Conservation (phyloP, 1,139 yeast genomes). For the Geotrichum reessii region DNA sequence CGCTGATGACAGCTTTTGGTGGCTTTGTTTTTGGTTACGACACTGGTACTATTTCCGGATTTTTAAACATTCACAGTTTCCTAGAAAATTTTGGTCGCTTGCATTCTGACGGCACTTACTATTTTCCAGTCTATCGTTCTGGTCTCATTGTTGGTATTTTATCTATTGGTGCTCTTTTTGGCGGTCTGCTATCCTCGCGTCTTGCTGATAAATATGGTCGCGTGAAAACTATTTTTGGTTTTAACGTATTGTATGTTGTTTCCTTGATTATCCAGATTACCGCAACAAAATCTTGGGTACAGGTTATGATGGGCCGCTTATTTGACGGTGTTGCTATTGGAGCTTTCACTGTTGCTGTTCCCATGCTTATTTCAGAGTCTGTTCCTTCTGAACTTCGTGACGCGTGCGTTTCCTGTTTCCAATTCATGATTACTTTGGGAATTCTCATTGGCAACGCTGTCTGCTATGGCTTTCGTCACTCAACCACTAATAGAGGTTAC, state of each 20-base stretch:
- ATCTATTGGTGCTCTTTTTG: conserved; percentile 51
- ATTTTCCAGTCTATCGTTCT: conserved; percentile 41
- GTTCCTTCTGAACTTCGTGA: conserved; percentile 69
- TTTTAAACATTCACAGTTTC: conserved; percentile 65
- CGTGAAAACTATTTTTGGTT: conserved; percentile 44
- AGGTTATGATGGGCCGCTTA: conserved; percentile 42
- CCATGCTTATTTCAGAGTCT: conserved; percentile 65
- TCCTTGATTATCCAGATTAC: conserved; percentile 52
- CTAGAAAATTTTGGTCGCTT: conserved; percentile 45
- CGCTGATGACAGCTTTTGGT: conserved; percentile 42
- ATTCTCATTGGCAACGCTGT: conserved; percentile 62
- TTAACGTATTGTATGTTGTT: conserved; percentile 44
- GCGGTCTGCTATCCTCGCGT: conserved; percentile 46
- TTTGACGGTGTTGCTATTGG: conserved; percentile 64
- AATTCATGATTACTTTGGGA: conserved; percentile 64
- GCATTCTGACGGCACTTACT: conserved; percentile 24
- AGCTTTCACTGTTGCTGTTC: conserved; percentile 56
- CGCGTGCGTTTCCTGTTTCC: conserved; percentile 60
- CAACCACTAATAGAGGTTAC: conserved; percentile 47
- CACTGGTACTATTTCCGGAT: conserved; percentile 61
- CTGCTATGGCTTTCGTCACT: conserved; percentile 55
- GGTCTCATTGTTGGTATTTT: conserved; percentile 50
- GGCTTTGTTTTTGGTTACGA: conserved; percentile 57
- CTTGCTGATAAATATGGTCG: conserved; percentile 50
- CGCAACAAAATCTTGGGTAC: conserved; percentile 40